Evolutionary conservation across 352 stramenopile species (phyloP).

Genomic region (Blastocystis sp.): DNA sequence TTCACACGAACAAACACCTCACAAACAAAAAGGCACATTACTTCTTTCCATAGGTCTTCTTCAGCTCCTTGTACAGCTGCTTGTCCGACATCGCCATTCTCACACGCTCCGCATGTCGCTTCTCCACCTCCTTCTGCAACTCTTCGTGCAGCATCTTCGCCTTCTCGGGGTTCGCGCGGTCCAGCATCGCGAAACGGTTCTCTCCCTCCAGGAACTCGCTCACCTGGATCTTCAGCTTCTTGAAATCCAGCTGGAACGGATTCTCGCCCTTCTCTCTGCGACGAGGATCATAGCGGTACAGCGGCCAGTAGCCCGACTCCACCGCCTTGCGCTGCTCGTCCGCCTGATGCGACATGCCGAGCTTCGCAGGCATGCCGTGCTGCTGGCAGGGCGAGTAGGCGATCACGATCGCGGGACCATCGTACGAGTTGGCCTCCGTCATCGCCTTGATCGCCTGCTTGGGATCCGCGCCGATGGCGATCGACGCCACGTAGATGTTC

Average conservation of each 20-base stretch:
- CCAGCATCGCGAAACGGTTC: constrained; percentile 11
- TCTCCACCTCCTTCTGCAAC: background rate
- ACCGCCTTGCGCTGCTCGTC: background rate
- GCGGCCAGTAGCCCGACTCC: too few relatives aligned
- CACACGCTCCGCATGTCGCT: constrained; percentile 8
- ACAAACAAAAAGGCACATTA: background rate
- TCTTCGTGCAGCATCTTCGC: background rate
- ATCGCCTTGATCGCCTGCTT: constrained; percentile 1
- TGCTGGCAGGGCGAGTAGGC: constrained; percentile 3
- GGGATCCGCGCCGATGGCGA: constrained; percentile 17
- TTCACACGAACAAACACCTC: background rate
- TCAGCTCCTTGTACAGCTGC: constrained; percentile 28
- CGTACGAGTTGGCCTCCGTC: background rate
- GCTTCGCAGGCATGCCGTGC: constrained; percentile 7
- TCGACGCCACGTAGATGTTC: constrained; percentile 39
- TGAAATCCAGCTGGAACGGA: too few relatives aligned
- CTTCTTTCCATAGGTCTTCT: constrained; percentile 52
- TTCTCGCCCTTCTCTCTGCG: too few relatives aligned
- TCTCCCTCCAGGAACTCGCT: constrained; percentile 22
- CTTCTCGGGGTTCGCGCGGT: background rate
- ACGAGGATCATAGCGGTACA: too few relatives aligned
- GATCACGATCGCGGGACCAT: too few relatives aligned
- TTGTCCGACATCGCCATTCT: too few relatives aligned
- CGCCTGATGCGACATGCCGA: constrained; percentile 15
- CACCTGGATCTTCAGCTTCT: too few relatives aligned